These are phyloP conservation scores for Aciculosporium take DNA, from an alignment of 2,329 filamentous ascomycete genomes.

Conservation along the genomic window DNA sequence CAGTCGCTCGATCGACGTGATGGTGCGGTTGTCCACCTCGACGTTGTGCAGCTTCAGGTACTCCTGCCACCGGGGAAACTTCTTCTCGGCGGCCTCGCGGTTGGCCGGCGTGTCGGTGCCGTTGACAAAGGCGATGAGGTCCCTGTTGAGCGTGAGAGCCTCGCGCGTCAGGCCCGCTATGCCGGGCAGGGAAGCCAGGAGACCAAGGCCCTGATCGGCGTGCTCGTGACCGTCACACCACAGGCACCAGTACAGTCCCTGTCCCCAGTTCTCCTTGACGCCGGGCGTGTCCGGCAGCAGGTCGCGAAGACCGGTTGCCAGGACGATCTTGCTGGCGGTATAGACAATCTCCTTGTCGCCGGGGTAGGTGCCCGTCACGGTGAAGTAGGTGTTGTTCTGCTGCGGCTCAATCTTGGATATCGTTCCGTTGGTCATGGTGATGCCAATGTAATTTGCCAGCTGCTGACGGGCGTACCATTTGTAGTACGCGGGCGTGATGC, in stretches of 20 bases:
- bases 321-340: constrained; percentile 38
- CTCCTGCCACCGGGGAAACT: constrained; percentile 31
- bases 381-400: constrained; percentile 31
- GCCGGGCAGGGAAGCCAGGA: constrained; percentile 32
- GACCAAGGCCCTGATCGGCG: constrained; percentile 40
- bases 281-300: constrained; percentile 41
- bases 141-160: constrained; percentile 37
- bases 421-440: constrained; percentile 36
- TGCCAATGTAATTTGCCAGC: constrained; percentile 35
- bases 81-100: constrained; percentile 23
- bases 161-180: constrained; percentile 33
- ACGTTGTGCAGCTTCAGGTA: constrained; percentile 37
- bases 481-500: constrained; percentile 39
- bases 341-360: constrained; percentile 16
- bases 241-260: constrained; percentile 48
- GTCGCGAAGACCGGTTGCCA: constrained; percentile 43
- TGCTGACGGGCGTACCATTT: constrained; percentile 38
- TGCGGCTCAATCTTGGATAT: constrained; percentile 28
- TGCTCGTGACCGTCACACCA: constrained; percentile 53
- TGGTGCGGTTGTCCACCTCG: constrained; percentile 40
- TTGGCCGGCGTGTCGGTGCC: constrained; percentile 36
- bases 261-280: constrained; percentile 38
- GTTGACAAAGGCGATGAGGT: constrained; percentile 45
- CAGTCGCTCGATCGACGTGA: constrained; percentile 33
- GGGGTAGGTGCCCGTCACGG: constrained; percentile 18